Evolutionary conservation across 139 green algal genomes (phyloP), one percentile per base, ranked within the genome.

Genomic region (Eudorina sp.): DNA sequence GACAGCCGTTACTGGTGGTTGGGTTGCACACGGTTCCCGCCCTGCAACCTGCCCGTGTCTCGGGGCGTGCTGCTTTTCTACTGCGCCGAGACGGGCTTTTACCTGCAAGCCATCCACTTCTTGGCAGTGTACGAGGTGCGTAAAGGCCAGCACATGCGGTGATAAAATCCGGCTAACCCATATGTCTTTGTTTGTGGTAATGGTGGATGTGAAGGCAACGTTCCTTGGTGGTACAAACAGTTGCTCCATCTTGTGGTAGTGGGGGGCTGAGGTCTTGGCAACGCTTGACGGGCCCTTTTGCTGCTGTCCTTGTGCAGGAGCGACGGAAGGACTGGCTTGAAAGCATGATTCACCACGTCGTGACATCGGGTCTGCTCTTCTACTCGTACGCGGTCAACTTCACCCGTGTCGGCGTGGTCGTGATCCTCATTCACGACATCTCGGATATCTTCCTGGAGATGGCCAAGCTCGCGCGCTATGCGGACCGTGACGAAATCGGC

Each of bases 401-500:
- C 70, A 96, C 93, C 4, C 94, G 94, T 38, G 90, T 96, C 27
- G 96, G 96, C n/a, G 89, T 95, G 0, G 95, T 98, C 79, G 91
- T 98, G 43, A 95, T 98, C 85, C 84, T 98, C 64, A 86, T 96
- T 27, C 96, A 98, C 74, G 96, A 98, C 86, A 85, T 95, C 38
- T 97, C 95, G 27, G 96, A 98, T 91, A 96, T 98, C 40, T 98
- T 97, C 85, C 85, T 98, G 78, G 96, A 98, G 86, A 58, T 84
- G 3, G 96, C 96, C n/a, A 98, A 98, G 92, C 94, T 98, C 72
- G 84, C 86, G 7, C 89, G 90, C 31, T 98, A 98, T 69, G 89
- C 91, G 18, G 72, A 94, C 29, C 40, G 85, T 4, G 84, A 95
- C 34, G 5, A 38, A 0, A 16, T 90, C 3, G 90, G 91, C 40